Evolutionary conservation across 768 basidiomycete genomes (phyloP), one percentile per base, ranked within the genome.

Genomic region (Xerocomellus intermedius): DNA sequence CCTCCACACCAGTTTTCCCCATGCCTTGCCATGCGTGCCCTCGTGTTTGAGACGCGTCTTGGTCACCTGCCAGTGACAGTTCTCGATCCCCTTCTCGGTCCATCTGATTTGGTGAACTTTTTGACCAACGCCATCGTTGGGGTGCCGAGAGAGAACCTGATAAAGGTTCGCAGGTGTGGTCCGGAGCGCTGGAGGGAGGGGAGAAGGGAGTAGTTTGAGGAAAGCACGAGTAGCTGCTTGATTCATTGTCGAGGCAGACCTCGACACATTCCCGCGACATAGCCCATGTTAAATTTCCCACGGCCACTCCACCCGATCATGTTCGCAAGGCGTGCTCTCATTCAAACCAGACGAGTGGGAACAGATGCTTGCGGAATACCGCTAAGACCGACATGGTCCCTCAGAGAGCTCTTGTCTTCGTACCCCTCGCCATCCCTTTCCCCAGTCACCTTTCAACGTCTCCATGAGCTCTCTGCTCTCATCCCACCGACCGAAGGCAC

Each of bases 1-100:
- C 75, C 79, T 83, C 89, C 91, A 94, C 52, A 84, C 78, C 5
- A 93, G 73, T 55, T 77, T 75, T 8, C 91, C 91, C 92, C 92
- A 94, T 17, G 82, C 91, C 69, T 86, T 91, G 2, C 91, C 91
- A 61, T 91, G 87, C 26, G 70, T 76, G 26, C 90, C 90, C 59
- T 85, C 84, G 41, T 76, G 75, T 70, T 92, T 94, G 67, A 92
- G 82, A 57, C 76, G 74, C 32, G 87, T 79, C 64, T 80, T 77
- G 4, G 90, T 91, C 39, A 94, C 79, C 35, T 81, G 69, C 91
- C 92, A 94, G 67, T 83, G 91, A 54, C 82, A 87, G 39, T 81
- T 77, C 45, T 68, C 59, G 57, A 91, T 87, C 19, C 81, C 78
- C 72, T 91, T 92, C 30, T 73, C 65, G 30, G 75, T 72, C 91